Conservation (phyloP, 78 protist species). For the Guillardia theta region DNA sequence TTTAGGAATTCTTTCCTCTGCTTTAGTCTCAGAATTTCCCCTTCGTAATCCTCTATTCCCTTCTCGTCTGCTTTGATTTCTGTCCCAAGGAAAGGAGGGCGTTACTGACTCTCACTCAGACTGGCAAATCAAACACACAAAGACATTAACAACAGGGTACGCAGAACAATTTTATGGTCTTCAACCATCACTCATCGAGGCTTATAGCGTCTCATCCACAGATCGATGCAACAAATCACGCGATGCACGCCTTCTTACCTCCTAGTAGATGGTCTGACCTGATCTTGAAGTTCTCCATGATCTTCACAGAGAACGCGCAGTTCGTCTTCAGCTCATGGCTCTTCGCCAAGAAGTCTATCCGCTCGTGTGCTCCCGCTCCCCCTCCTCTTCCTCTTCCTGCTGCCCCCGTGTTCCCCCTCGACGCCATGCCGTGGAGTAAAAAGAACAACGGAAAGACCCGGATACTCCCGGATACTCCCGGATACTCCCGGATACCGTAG, state of each 20-base stretch:
- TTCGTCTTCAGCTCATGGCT: not conserved
- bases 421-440: no score
- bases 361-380: not conserved
- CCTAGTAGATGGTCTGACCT: not conserved
- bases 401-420: no score
- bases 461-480: no score
- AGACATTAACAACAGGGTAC: no score
- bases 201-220: not conserved
- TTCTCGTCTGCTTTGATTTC: constrained; percentile 26
- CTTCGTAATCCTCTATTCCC: not conserved
- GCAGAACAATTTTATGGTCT: no score
- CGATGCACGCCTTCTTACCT: not conserved
- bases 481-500: no score
- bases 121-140: no score
- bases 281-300: constrained; percentile 1
- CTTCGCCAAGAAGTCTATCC: not conserved
- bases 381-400: no score
- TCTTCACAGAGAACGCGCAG: not conserved
- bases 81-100: no score
- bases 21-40: not conserved
- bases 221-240: not conserved
- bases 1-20: not conserved
- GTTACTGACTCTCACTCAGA: no score
- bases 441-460: no score
- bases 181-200: no score